phyloP scores from a whole-genome alignment of 2,329 filamentous ascomycete genomes.

The Claviceps sp. region DNA sequence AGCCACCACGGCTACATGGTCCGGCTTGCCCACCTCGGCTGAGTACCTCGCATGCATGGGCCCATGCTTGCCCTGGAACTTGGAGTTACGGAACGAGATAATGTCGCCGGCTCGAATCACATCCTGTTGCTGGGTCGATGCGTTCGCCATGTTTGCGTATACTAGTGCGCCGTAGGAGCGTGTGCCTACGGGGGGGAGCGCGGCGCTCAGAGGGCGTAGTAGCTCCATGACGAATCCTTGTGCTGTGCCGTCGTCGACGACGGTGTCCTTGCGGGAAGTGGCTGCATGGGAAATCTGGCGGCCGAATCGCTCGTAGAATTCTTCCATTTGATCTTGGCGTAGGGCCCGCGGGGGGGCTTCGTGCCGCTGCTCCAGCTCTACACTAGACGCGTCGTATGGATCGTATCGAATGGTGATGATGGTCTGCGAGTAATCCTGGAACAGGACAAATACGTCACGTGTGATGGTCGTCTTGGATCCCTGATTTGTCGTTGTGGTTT shows the following conservation, averaged over 20 bases:
- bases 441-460: conserved; percentile 77
- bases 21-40: conserved; percentile 72
- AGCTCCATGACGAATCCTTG: conserved; percentile 67
- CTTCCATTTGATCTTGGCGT: conserved; percentile 87
- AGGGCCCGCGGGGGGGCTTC: conserved; percentile 68
- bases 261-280: conserved; percentile 58
- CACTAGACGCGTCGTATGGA: conserved; percentile 57
- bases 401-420: conserved; percentile 73
- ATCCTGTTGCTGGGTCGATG: conserved; percentile 77
- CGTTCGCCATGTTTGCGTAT: conserved; percentile 91
- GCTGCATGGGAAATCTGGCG: conserved; percentile 61
- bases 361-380: conserved; percentile 71
- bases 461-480: conserved; percentile 59
- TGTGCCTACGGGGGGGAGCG: conserved; percentile 71
- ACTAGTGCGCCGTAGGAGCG: conserved; percentile 84
- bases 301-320: conserved; percentile 70
- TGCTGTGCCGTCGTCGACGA: conserved; percentile 75
- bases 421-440: conserved; percentile 93
- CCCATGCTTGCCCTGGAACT: conserved; percentile 90
- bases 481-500: conserved; percentile 55
- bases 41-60: conserved; percentile 92
- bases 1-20: conserved; percentile 81
- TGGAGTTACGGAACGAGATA: conserved; percentile 80
- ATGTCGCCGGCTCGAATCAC: conserved; percentile 92
- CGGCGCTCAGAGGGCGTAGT: conserved; percentile 57